Base-by-base conservation (phyloP, 2,329 filamentous ascomycete species). In the Periconia macrospinosa region DNA sequence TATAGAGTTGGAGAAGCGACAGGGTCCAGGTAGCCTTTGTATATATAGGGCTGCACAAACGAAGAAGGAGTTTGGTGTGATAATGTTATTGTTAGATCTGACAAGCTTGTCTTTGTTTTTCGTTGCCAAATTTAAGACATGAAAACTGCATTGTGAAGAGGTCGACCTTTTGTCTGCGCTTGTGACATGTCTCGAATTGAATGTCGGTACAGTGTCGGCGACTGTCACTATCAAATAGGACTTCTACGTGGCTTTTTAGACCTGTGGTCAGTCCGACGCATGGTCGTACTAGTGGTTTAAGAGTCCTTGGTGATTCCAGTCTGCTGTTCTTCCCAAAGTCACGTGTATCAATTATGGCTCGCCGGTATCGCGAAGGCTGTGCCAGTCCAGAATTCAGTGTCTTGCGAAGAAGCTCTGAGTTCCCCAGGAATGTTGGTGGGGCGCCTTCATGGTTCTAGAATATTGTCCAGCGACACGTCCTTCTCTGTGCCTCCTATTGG, bases 391-490 rank as follows among this genome's bases (percentile, higher is more conserved):
- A 27, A 27, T 27, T 27, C 23, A 27, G 23, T 37, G 33, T 3
- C 33, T 37, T 37, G 33, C 33, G 33, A 37, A 5, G 33, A 37
- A 37, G 11, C 11, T 37, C 15, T 37, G 5, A 37, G 11, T 37
- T 3, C 15, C 33, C 15, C 33, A 37, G 15, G 11, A 37, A 37
- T 13, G 33, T 14, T 37, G 15, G 6, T 37, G 15, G 15, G 3
- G 15, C 33, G 23, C 33, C 33, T 35, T 68, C 56, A 71, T 52
- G 59, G 53, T 15, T 56, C 84, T 74, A 68, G 73, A 44, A 88
- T 84, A 30, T 83, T 77, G 56, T 89, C 85, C 19, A 90, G 75
- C 2, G 74, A 75, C 44, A 79, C 73, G 30, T 77, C 79, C 48
- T 74, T 73, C 35, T 74, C 70, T 13, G 61, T 63, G 8, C 74